Evolutionary conservation across 2,329 filamentous ascomycete species (phyloP).

Genomic region (Aspergillus ustus): DNA sequence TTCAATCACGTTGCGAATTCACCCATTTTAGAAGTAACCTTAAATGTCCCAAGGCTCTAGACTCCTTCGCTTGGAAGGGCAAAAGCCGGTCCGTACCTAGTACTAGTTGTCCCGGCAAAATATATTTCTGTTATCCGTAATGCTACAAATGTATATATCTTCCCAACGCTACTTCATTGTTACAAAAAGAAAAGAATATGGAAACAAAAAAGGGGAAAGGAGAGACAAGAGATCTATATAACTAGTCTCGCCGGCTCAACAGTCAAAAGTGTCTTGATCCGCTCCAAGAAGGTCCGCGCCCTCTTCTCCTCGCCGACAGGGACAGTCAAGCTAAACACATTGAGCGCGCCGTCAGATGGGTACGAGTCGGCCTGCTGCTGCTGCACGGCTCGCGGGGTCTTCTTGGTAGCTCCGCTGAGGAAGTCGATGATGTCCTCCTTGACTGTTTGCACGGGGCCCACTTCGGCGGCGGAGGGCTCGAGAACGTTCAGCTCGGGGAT

Average conservation of each 20-base stretch:
- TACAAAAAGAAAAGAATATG: constrained; percentile 1
- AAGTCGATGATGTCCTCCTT: constrained; percentile 84
- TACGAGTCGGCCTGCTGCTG: background rate
- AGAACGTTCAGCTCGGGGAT: constrained; percentile 71
- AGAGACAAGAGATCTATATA: constrained; percentile 39
- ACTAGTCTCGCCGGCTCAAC: constrained; percentile 77
- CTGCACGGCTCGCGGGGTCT: constrained; percentile 32
- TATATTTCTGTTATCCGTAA: background rate
- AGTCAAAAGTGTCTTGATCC: constrained; percentile 83
- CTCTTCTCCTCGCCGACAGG: constrained; percentile 79
- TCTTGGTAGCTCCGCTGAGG: constrained; percentile 56
- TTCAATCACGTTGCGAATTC: background rate
- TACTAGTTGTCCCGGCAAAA: background rate
- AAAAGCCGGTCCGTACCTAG: background rate
- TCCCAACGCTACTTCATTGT: constrained; percentile 15
- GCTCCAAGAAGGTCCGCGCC: constrained; percentile 80
- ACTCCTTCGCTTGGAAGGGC: background rate
- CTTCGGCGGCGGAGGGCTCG: constrained; percentile 21
- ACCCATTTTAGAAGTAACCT: too few species aligned
- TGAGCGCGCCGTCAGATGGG: constrained; percentile 56
- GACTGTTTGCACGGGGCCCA: constrained; percentile 44
- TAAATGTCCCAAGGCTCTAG: background rate
- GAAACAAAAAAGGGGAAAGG: background rate
- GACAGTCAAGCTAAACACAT: constrained; percentile 82
- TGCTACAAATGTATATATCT: constrained; percentile 7